Evolutionary conservation across 208 protist species (phyloP).

Genomic region (Acanthamoeba culbertsoni): DNA sequence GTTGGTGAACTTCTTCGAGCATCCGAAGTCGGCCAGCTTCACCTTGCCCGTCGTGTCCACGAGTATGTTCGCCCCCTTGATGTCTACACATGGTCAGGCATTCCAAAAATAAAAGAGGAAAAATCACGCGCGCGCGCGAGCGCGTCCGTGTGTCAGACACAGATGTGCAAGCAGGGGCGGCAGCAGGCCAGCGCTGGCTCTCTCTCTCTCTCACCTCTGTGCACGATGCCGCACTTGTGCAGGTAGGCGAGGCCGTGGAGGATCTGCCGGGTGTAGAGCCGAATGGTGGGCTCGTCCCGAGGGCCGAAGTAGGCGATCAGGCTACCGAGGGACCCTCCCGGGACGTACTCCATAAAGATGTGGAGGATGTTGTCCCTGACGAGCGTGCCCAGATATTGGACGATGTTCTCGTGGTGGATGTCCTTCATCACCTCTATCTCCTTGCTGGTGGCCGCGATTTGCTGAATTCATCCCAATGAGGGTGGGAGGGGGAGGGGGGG

Average conservation of each 20-base stretch:
- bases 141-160: too few relatives aligned
- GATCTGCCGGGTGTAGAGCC: constrained; percentile 47
- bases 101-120: not conserved
- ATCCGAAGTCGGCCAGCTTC: constrained; percentile 84
- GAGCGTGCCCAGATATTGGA: constrained; percentile 71
- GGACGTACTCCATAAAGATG: constrained; percentile 77
- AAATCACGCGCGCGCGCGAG: too few relatives aligned
- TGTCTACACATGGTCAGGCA: constrained; percentile 70
- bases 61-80: constrained; percentile 88
- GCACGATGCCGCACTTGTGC: constrained; percentile 52
- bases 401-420: constrained; percentile 77
- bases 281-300: not conserved
- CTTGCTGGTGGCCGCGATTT: constrained; percentile 62
- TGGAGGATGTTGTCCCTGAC: constrained; percentile 65
- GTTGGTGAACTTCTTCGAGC: not conserved
- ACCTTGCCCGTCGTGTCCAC: constrained; percentile 73
- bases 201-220: constrained; percentile 48
- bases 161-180: not conserved
- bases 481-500: too few relatives aligned
- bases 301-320: constrained; percentile 43
- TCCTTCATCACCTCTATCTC: constrained; percentile 76
- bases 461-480: too few relatives aligned
- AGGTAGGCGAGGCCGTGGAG: constrained; percentile 52
- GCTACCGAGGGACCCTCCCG: constrained; percentile 38
- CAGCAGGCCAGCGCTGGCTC: not conserved